Evolutionary conservation across 768 basidiomycete species (phyloP).

Genomic region (Galerina marginata): DNA sequence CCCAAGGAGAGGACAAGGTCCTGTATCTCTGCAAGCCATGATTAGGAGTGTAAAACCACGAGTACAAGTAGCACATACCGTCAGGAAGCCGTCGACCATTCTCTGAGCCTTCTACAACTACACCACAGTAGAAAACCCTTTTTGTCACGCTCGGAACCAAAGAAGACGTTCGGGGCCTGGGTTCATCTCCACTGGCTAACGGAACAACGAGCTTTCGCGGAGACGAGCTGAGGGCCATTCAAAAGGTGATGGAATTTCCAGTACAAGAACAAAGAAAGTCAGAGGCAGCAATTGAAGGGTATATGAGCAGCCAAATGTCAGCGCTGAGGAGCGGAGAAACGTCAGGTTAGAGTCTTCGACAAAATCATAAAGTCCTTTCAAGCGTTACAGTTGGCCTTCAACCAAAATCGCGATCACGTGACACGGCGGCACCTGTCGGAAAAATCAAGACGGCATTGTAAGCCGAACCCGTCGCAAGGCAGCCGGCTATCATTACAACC

Average conservation of each 20-base stretch:
- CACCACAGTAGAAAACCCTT: conserved; percentile 88
- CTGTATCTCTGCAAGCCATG: conserved; percentile 63
- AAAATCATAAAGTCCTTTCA: conserved; percentile 10
- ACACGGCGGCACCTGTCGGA: conserved; percentile 18
- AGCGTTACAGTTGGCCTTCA: conserved; percentile 13
- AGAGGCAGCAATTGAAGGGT: conserved; percentile 15
- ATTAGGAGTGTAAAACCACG: conserved; percentile 11
- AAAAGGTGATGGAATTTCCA: conserved; percentile 8
- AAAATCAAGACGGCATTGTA: too few relatives aligned
- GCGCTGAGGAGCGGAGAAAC: conserved; percentile 10
- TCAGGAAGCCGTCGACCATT: conserved; percentile 70
- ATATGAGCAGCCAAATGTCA: conserved; percentile 16
- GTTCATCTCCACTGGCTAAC: conserved; percentile 71
- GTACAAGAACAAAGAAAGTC: conserved; percentile 6
- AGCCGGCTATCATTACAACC: too few relatives aligned
- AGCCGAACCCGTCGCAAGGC: too few relatives aligned
- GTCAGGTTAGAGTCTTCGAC: conserved; percentile 6
- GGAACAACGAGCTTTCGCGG: conserved; percentile 74
- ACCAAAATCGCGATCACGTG: conserved; percentile 37
- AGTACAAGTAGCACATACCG: conserved; percentile 45
- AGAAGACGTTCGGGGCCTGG: conserved; percentile 48
- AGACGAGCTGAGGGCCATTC: conserved; percentile 70
- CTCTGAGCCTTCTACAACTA: conserved; percentile 86
- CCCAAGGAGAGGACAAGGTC: conserved; percentile 81
- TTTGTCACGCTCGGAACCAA: conserved; percentile 57